Base-by-base conservation (phyloP, 352 stramenopile genomes). In the Globisporangium apiculatum region DNA sequence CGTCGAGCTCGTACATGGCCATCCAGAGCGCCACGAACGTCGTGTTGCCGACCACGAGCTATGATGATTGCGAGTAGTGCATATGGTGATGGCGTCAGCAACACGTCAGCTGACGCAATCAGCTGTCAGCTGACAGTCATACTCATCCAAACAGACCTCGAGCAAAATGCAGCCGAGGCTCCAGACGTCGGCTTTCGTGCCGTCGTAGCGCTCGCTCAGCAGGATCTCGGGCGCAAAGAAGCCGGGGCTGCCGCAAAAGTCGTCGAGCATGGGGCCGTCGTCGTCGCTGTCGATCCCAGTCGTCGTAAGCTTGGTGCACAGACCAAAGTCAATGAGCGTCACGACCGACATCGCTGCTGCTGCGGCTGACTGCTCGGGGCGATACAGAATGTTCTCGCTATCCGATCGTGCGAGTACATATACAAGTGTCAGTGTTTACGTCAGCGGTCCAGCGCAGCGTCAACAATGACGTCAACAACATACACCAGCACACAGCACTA, bases 141-240 rank as follows among this genome's bases (percentile, higher is more conserved):
- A 31, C 24, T 3, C 24, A 31, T 31, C 24, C 24, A 24, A 24
- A 24, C 49, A 5, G 47, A 87, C 76, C 73, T 90, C 88, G 12
- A 97, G 68, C 7, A 95, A 57, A 14, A 96, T 90, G 62, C 83
- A 95, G 3, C 85, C 86, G 15, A 95, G 56, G 43, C 79, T 92
- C 88, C 88, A 97, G 17, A 94, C 65, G 48, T 97, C 88, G 9
- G 81, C 85, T 50, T 86, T 87, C 37, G 73, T 61, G 43, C 82
- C 83, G 37, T 91, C 80, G 56, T 95, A 93, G 24, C 57, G 62
- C 9, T 86, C 72, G 0, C 71, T 56, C 0, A 89, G 55, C 24
- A 93, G 64, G 51, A 96, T 83, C 51, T 96, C 87, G 0, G 87
- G 87, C 0, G 85, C 85, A 50, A 96, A 96, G 55, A 96, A 96